These are phyloP conservation scores for Eucalyptus regnans DNA, from an alignment of 345 rosid species.

Conservation along the genomic window DNA sequence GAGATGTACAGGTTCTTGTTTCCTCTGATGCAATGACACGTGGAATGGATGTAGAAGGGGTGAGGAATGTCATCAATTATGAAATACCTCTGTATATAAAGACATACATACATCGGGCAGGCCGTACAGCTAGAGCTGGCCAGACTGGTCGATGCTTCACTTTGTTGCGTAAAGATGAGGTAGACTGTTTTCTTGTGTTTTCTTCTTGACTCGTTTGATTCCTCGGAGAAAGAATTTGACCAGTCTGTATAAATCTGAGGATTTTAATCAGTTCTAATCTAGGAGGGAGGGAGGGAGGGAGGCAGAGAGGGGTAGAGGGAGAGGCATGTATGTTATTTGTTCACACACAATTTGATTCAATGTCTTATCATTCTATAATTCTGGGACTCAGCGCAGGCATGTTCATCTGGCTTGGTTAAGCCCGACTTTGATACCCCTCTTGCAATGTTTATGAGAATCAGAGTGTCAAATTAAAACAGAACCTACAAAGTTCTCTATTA, in stretches of 20 bases:
- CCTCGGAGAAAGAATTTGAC: not conserved
- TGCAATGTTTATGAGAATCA: not conserved
- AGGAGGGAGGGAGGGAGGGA: not conserved
- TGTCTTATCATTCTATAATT: not conserved
- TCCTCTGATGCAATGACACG: constrained; percentile 94
- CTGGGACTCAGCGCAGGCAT: not conserved
- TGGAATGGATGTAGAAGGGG: constrained; percentile 96
- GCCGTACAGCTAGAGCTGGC: constrained; percentile 96
- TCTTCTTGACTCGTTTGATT: not conserved
- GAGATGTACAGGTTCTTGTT: constrained; percentile 82
- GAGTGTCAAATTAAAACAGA: not conserved
- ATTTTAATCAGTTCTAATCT: not conserved
- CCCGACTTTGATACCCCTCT: not conserved
- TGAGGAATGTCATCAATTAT: constrained; percentile 76
- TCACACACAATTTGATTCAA: not conserved
- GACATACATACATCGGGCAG: constrained; percentile 91
- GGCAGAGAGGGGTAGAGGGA: not conserved
- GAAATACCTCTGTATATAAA: constrained; percentile 74
- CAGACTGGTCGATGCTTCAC: constrained; percentile 84
- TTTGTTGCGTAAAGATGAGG: constrained; percentile 63
- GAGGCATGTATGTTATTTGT: not conserved
- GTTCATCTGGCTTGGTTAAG: not conserved
- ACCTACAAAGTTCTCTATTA: not conserved
- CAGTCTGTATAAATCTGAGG: not conserved
- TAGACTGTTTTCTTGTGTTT: not conserved